Evolutionary conservation across 2,329 filamentous ascomycete genomes (phyloP).

Genomic region (Fusarium devonianum): DNA sequence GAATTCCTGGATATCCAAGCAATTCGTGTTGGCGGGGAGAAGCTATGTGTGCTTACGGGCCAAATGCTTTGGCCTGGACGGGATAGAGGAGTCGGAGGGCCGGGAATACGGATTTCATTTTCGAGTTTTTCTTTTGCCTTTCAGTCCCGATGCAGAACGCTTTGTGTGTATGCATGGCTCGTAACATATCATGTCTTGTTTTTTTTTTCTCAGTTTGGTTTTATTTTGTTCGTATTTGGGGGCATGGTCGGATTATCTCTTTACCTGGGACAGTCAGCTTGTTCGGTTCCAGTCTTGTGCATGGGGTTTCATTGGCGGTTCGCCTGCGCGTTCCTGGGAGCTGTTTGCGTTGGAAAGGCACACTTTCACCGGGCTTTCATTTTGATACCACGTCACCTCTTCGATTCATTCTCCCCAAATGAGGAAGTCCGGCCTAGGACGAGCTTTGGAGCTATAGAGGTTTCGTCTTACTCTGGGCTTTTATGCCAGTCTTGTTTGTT

Average conservation of each 20-base stretch:
- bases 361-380: conserved; percentile 40
- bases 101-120: conserved; percentile 32
- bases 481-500: conserved; percentile 2
- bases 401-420: conserved; percentile 32
- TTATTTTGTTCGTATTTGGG: conserved; percentile 17
- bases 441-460: neutral
- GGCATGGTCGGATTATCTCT: conserved; percentile 28
- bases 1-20: conserved; percentile 48
- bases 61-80: conserved; percentile 46
- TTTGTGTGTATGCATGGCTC: conserved; percentile 27
- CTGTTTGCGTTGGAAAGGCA: conserved; percentile 37
- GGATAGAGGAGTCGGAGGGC: conserved; percentile 51
- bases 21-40: conserved; percentile 46
- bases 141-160: conserved; percentile 6
- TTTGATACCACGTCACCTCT: conserved; percentile 43
- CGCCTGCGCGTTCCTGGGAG: conserved; percentile 31
- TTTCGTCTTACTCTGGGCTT: neutral
- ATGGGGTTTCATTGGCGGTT: conserved; percentile 32
- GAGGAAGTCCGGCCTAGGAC: neutral
- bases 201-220: conserved; percentile 26
- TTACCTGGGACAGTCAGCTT: conserved; percentile 31
- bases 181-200: conserved; percentile 30
- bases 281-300: conserved; percentile 22
- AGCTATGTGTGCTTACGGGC: conserved; percentile 48
- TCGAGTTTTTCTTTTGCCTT: conserved; percentile 13